Conservation (phyloP, 495 filamentous ascomycete genomes). For the Tuber indicum region DNA sequence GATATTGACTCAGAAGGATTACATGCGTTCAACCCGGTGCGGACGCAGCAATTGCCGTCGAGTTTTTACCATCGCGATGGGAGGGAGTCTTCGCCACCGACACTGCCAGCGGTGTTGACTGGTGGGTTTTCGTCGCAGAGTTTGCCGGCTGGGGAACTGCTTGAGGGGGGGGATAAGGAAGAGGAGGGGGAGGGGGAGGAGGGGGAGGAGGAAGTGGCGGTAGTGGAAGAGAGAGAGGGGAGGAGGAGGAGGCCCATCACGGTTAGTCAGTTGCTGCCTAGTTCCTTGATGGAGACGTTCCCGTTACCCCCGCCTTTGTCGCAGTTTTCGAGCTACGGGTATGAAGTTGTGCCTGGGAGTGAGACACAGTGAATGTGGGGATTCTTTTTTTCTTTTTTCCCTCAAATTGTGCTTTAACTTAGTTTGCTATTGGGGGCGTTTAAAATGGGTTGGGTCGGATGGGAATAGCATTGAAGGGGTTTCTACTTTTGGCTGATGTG, state of each 20-base stretch:
- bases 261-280: conserved; percentile 34
- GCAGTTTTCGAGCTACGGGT: conserved; percentile 33
- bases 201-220: neutral
- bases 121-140: neutral
- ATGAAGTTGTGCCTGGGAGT: conserved; percentile 6
- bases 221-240: neutral
- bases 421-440: neutral
- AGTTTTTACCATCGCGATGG: conserved; percentile 22
- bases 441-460: neutral
- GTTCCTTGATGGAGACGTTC: conserved; percentile 40
- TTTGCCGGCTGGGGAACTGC: neutral
- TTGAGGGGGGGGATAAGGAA: neutral
- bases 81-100: conserved; percentile 3
- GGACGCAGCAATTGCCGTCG: conserved; percentile 30
- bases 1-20: neutral
- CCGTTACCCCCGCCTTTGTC: conserved; percentile 38
- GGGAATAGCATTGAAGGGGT: neutral
- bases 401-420: neutral
- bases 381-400: neutral
- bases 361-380: conserved; percentile 26
- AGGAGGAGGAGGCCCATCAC: conserved; percentile 14
- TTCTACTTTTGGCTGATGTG: conserved; percentile 1
- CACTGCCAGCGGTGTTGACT: neutral
- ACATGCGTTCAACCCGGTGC: conserved; percentile 19
- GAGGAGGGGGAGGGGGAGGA: neutral